A percentile compares a stretch with the other conserved stretches of the same genome.
Conservation (phyloP, 345 rosid genomes). For the Mangifera indica region DNA sequence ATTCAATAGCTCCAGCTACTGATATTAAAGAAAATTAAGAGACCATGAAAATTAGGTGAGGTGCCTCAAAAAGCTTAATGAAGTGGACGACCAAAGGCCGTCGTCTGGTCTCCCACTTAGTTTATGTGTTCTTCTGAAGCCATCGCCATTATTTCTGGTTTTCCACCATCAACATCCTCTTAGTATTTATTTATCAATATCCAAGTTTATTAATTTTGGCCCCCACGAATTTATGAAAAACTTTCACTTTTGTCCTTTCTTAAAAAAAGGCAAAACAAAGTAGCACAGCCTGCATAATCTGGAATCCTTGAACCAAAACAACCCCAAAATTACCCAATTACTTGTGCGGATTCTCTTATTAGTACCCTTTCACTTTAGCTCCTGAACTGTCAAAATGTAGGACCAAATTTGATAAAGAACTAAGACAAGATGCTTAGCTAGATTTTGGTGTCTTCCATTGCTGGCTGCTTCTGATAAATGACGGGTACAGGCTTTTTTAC, state of each 20-base stretch:
- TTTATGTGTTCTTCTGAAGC: background rate
- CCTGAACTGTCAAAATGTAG: background rate
- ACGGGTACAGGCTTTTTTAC: background rate
- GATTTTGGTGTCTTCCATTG: background rate
- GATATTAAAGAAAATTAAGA: too few species aligned
- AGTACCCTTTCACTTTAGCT: background rate
- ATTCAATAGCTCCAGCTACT: too few species aligned
- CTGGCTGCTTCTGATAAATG: background rate
- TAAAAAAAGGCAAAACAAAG: background rate
- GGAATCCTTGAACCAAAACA: too few species aligned
- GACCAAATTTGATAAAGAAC: background rate
- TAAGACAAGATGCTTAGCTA: constrained; percentile 1
- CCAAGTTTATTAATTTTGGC: background rate
- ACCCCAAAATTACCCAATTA: background rate
- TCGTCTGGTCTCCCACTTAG: constrained; percentile 8
- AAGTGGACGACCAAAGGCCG: background rate
- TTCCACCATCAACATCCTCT: too few species aligned
- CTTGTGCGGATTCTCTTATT: background rate
- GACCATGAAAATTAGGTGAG: too few species aligned
- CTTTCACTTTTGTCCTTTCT: constrained; percentile 13
- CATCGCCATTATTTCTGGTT: too few species aligned
- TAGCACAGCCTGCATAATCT: background rate
- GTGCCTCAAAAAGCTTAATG: background rate
- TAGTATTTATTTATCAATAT: background rate
- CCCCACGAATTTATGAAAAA: background rate